Conservation (phyloP, 345 rosid genomes). For the Sapria himalayana region DNA sequence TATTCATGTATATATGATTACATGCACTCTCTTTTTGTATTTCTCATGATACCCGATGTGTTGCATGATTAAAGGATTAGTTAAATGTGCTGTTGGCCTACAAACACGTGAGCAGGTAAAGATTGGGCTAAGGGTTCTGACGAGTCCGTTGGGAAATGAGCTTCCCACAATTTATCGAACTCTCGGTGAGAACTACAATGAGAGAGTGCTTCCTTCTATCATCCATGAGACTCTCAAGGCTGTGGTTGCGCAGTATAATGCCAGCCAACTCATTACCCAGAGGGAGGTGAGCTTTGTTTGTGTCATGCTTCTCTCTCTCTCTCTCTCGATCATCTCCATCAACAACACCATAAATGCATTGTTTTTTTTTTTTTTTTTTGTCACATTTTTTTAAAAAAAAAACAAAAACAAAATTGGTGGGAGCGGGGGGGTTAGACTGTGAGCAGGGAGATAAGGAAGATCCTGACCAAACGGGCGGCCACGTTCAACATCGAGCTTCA, state of each 20-base stretch:
- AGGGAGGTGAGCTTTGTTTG: slow-evolving; percentile 41
- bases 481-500: slow-evolving; percentile 58
- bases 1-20: too few species aligned
- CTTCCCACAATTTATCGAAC: slow-evolving; percentile 63
- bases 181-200: slow-evolving; percentile 66
- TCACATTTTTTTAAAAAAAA: too few species aligned
- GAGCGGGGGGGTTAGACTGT: too few species aligned
- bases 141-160: slow-evolving; percentile 56
- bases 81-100: too few species aligned
- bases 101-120: slow-evolving; percentile 58
- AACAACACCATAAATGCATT: too few species aligned
- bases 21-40: too few species aligned
- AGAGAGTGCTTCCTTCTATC: slow-evolving; percentile 82
- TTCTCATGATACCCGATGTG: too few species aligned
- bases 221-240: slow-evolving; percentile 81
- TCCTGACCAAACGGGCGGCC: slow-evolving; percentile 63
- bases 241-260: slow-evolving; percentile 90
- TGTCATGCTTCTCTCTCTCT: too few species aligned
- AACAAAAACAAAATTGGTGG: too few species aligned
- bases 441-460: slow-evolving; percentile 71
- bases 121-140: slow-evolving; percentile 88
- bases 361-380: too few species aligned
- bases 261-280: slow-evolving; percentile 89
- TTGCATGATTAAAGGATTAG: too few species aligned
- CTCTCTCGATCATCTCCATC: too few species aligned